Base-by-base conservation (phyloP, 805 yeast genomes). In the Ogataea angusta region DNA sequence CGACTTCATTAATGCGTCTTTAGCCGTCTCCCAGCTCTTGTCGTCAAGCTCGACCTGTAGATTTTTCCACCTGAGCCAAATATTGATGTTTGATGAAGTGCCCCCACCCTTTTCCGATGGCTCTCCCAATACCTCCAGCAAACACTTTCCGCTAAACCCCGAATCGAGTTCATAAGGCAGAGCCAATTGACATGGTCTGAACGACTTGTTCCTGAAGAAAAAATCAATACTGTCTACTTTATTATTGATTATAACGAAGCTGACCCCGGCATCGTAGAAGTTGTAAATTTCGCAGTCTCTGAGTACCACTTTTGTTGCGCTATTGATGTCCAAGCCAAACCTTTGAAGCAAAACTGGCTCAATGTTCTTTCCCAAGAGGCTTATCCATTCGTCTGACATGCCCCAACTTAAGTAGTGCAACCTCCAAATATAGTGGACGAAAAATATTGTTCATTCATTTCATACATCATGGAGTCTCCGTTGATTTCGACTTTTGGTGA, bases 401-500 rank as follows among this genome's bases (percentile, higher is more conserved):
- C 43, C 43, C 33, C 30, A 34, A 38, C 23, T 18, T 29, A 36
- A 36, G 43, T 40, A 34, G 43, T 40, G 43, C 26, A 16, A 40
- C 15, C 29, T 34, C 34, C 18, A 40, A 34, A 13, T 17, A 12
- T 17, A 28, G n/a, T 35, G 36, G 41, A 42, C 41, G 41, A 36
- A 34, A 36, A 34, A 30, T 33, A 38, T 30, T 27, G 22, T 28
- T 28, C 28, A 33, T 26, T 33, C 30, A 27, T 18, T 30, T 30
- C 12, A 13, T 16, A 16, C 24, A 30, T 26, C 21, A 70, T 72
- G 76, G 70, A 75, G 4, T 62, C 67, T 23, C 80, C 82, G 7
- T 58, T 78, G 37, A 59, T 61, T 19, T 46, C 54, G 39, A 75
- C 80, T 1, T 66, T 64, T 42, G 81, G 81, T 10, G 76, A 70